Evolutionary conservation across 768 basidiomycete species (phyloP), one percentile per base, ranked within the genome.

Genomic region (Gymnopilus dilepis): DNA sequence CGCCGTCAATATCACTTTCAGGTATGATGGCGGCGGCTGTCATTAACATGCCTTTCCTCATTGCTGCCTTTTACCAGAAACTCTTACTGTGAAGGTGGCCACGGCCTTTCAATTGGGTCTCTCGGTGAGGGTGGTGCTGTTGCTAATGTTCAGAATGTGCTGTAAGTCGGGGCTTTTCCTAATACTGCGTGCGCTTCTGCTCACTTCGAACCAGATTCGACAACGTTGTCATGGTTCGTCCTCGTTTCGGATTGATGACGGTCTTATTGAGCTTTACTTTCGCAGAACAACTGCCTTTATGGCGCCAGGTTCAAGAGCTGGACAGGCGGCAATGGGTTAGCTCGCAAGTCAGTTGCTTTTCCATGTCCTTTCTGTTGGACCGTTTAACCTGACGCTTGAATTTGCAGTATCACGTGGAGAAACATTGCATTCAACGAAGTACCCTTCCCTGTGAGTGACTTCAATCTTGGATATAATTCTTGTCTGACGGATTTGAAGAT

Each of bases 251-350:
- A 0, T 22, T 5, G 22, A 12, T 24, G 11, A 4, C 9, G 11
- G 26, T 4, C 11, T 13, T 22, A 28, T 15, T 38, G 33, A 38
- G 15, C 21, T 41, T 37, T 24, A 37, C 7, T 24, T 54, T 24
- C 34, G 3, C 58, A 86, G 85, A 80, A 80, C 63, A 78, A 80
- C 55, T 71, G 80, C 0, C 71, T 86, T 2, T 87, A 87, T 59
- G 86, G 75, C 6, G 86, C 86, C n/a, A 80, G 86, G 9, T 88
- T 87, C 76, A 87, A 87, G 74, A 87, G 86, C 67, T 87, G 85
- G 85, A 82, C 84, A 0, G 86, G 86, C 0, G 86, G 86, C 31
- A 84, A 85, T 58, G 86, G 87, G 0, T 56, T 83, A 2, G 85
- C 84, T 1, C 72, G 78, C 45, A 87, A 87, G 86, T 86, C 61